Evolutionary conservation across 116 monocot genomes (phyloP).

Genomic region (Iris pallida): DNA sequence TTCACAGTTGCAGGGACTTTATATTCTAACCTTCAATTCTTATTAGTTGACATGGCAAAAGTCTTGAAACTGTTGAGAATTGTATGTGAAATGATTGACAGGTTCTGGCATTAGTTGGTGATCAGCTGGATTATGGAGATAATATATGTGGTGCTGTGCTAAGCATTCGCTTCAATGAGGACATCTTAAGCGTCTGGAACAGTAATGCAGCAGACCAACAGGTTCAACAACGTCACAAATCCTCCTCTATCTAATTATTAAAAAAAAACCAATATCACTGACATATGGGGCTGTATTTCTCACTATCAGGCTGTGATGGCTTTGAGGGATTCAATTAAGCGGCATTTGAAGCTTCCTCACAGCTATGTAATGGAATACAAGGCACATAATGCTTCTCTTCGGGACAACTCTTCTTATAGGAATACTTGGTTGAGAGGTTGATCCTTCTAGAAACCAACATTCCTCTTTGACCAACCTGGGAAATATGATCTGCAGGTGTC

Average conservation of each 20-base stretch:
- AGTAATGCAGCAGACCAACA: constrained; percentile 78
- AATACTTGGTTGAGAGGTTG: constrained; percentile 93
- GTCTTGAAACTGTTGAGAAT: too few species aligned
- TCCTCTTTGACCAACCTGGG: too few species aligned
- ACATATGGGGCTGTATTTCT: background rate
- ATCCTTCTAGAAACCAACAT: too few species aligned
- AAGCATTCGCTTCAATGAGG: constrained; percentile 81
- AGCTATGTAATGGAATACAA: constrained; percentile 98
- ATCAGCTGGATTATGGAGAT: constrained; percentile 80
- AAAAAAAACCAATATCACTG: background rate
- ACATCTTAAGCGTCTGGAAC: constrained; percentile 91
- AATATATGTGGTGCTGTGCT: constrained; percentile 79
- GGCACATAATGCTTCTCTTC: constrained; percentile 87
- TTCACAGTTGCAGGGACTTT: too few species aligned
- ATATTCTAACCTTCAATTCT: too few species aligned
- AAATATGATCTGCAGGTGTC: too few species aligned
- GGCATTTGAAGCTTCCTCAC: constrained; percentile 82
- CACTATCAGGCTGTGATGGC: constrained; percentile 79
- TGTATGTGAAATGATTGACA: constrained; percentile 16
- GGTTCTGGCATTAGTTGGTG: constrained; percentile 81
- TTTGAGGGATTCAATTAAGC: constrained; percentile 85
- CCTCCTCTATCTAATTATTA: too few species aligned
- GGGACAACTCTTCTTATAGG: constrained; percentile 91
- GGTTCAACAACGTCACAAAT: too few species aligned
- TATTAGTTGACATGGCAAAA: too few species aligned